Base-by-base conservation (phyloP, 495 filamentous ascomycete genomes). In the Platismatia glauca region DNA sequence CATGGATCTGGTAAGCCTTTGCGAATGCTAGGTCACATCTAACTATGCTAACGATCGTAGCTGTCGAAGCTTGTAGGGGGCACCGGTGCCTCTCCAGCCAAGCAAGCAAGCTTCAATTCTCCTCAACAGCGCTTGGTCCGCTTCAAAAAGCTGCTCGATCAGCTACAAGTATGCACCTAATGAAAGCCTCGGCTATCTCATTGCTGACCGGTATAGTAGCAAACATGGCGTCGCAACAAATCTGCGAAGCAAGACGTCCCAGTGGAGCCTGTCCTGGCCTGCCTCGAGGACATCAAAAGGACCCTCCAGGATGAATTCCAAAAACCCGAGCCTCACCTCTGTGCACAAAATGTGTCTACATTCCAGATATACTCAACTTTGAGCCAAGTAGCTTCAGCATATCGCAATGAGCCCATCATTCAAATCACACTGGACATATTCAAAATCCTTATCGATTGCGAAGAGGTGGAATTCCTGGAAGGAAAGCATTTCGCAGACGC, bases 31-130 rank as follows among this genome's bases (percentile, higher is more conserved):
- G 7, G 41, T 33, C 20, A 31, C 15, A 58, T 66, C 58, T 50
- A 60, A 0, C 31, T 18, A 24, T 33, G 60, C 41, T 57, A n/a
- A 59, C 9, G 9, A 24, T 0, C 60, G 43, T 68, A 95, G 89
- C 95, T 89, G 87, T 90, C 89, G 76, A 86, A 92, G 75, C 82
- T 96, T 68, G 84, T 96, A 75, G 91, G 90, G 72, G 89, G 90
- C 70, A 87, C 85, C 66, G 83, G 84, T 69, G 81, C 84, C 58
- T 81, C 82, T 74, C 71, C 62, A 68, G 82, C 73, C 59, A 82
- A 81, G 74, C 82, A 82, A 73, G 79, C 83, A 66, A 77, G 83
- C 53, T 78, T 85, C 41, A 86, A 86, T 68, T 87, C 90, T 70
- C 90, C 93, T 41, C 86, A 90, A 63, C 85, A 93, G 72, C 89